Percentiles rank a stretch among this genome's conserved stretches.
Conservation (phyloP, 1,284 basidiomycete species). For the Uromyces viciae-fabae region DNA sequence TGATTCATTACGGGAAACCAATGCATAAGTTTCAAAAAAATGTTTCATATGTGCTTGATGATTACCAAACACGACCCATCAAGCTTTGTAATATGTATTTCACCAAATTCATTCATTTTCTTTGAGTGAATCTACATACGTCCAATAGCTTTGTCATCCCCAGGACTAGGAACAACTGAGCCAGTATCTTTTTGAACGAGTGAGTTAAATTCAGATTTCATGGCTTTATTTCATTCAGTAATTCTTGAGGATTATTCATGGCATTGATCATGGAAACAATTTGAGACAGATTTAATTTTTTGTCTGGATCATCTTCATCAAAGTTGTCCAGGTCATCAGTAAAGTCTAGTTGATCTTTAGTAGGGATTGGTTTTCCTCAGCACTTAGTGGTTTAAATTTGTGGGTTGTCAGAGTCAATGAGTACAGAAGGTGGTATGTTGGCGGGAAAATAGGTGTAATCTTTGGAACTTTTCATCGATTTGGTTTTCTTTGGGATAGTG, state of each 20-base stretch:
- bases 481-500: too few relatives aligned
- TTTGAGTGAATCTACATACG: background rate
- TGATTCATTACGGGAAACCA: background rate
- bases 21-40: background rate
- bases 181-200: background rate
- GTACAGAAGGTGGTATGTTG: too few relatives aligned
- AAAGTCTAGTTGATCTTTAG: too few relatives aligned
- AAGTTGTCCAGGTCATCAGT: too few relatives aligned
- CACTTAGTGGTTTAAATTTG: too few relatives aligned
- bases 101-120: background rate
- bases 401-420: too few relatives aligned
- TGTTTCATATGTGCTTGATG: background rate
- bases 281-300: background rate
- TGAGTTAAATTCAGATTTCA: background rate
- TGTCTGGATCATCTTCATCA: too few relatives aligned
- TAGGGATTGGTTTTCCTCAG: too few relatives aligned
- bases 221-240: background rate
- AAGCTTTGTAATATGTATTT: background rate
- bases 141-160: conserved; percentile 13
- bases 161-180: background rate
- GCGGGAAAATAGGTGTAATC: too few relatives aligned
- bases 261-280: background rate
- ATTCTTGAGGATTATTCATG: background rate
- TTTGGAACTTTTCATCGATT: too few relatives aligned
- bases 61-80: conserved; percentile 28